Conservation (phyloP, 1,284 basidiomycete genomes). For the Cutaneotrichosporon mucoides region DNA sequence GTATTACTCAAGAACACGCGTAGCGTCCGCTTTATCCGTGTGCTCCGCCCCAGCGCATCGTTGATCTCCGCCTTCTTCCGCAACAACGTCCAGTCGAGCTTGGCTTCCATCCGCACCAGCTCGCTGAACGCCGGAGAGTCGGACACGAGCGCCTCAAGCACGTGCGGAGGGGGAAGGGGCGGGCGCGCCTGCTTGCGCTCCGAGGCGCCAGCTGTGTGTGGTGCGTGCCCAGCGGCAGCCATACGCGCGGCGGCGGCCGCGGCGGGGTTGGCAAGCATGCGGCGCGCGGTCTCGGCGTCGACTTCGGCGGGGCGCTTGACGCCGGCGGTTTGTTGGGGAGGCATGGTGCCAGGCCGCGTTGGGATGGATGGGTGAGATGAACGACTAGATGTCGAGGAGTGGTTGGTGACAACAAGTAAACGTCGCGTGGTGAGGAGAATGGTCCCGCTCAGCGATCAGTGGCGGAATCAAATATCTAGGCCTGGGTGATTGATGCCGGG, state of each 20-base stretch:
- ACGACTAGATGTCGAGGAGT: not conserved
- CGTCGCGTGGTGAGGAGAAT: not conserved
- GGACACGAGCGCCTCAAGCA: conserved; percentile 53
- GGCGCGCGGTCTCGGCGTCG: conserved; percentile 14
- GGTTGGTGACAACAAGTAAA: not conserved
- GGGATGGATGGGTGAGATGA: not conserved
- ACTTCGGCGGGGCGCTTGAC: conserved; percentile 20
- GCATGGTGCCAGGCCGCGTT: not conserved
- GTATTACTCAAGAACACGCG: conserved; percentile 87
- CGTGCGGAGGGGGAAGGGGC: conserved; percentile 47
- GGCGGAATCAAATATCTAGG: not conserved
- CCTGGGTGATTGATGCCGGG: too few species aligned
- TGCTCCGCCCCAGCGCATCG: conserved; percentile 61
- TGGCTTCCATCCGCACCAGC: conserved; percentile 80
- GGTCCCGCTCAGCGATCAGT: not conserved
- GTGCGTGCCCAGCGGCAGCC: not conserved
- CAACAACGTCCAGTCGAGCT: conserved; percentile 91
- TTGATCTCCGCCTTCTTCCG: conserved; percentile 86
- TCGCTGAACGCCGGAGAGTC: conserved; percentile 84
- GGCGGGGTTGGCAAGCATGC: conserved; percentile 11
- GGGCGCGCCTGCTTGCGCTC: conserved; percentile 35
- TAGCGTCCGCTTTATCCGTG: conserved; percentile 65
- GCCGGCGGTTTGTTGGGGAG: not conserved
- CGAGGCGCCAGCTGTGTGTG: too few species aligned
- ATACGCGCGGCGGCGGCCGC: conserved; percentile 1